Conservation (phyloP, 169 alveolate genomes). For the Babesia sp. region DNA sequence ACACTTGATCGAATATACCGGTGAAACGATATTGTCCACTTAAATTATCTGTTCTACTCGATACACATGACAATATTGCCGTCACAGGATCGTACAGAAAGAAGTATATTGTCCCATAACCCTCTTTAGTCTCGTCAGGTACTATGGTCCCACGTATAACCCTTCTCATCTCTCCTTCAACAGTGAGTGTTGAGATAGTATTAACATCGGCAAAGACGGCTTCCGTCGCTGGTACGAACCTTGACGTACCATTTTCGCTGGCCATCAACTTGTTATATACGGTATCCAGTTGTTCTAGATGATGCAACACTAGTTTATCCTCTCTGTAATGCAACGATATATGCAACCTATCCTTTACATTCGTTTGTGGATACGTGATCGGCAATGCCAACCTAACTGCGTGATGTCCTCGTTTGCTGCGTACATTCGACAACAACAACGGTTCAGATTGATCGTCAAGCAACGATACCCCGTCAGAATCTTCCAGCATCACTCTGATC, state of each 20-base stretch:
- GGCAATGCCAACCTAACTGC: slow-evolving; percentile 1
- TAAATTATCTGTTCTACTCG: not conserved
- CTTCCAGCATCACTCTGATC: not conserved
- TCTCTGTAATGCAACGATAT: not conserved
- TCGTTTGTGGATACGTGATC: slow-evolving; percentile 1
- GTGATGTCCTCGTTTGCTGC: not conserved
- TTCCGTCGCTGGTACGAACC: not conserved
- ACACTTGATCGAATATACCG: not conserved
- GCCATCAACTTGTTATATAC: not conserved
- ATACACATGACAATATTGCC: not conserved
- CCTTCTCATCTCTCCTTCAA: not conserved
- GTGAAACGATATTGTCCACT: slow-evolving; percentile 2
- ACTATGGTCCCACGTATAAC: slow-evolving; percentile 9
- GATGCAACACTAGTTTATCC: not conserved
- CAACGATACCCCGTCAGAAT: not conserved
- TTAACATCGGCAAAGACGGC: not conserved
- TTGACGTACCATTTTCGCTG: not conserved
- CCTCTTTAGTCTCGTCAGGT: not conserved
- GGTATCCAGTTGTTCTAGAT: not conserved
- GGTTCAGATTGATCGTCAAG: not conserved
- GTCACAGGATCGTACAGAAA: not conserved
- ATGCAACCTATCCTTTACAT: slow-evolving; percentile 3
- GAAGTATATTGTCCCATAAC: not conserved
- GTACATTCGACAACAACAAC: not conserved
- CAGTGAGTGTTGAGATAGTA: not conserved